A percentile compares a stretch with the other conserved stretches of the same genome.
Conservation (phyloP, 805 yeast species). For the Cyberlindnera japonica region DNA sequence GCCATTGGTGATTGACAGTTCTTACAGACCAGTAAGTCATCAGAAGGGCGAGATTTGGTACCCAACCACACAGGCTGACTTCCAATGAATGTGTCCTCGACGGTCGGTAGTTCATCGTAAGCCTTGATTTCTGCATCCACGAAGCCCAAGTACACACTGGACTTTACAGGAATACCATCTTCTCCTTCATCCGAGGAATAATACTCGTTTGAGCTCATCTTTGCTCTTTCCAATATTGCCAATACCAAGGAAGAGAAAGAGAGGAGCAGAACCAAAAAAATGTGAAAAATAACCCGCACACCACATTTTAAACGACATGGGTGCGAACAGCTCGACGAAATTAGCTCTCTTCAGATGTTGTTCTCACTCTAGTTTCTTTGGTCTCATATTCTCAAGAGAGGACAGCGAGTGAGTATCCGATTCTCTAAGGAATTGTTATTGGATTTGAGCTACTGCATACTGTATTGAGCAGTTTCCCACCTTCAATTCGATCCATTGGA, state of each 20-base stretch:
- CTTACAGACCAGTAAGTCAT: constrained; percentile 54
- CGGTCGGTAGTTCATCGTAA: constrained; percentile 38
- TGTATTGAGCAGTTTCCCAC: no score
- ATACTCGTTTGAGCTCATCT: constrained; percentile 28
- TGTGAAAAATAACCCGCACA: constrained; percentile 3
- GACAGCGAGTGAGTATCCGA: no score
- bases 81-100: constrained; percentile 78
- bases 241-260: no score
- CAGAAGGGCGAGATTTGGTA: constrained; percentile 52
- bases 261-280: not conserved
- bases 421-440: no score
- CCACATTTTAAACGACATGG: not conserved
- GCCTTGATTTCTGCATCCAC: constrained; percentile 57
- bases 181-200: constrained; percentile 54
- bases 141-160: constrained; percentile 55
- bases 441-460: no score
- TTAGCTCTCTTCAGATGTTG: no score
- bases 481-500: no score
- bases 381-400: no score
- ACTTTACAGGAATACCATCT: constrained; percentile 23
- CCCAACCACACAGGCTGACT: constrained; percentile 74
- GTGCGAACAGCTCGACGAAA: not conserved
- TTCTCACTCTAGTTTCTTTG: no score
- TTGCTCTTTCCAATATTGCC: no score
- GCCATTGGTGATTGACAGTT: constrained; percentile 62